Base-by-base conservation (phyloP, 2,329 filamentous ascomycete species). In the Bipolaris bicolor region DNA sequence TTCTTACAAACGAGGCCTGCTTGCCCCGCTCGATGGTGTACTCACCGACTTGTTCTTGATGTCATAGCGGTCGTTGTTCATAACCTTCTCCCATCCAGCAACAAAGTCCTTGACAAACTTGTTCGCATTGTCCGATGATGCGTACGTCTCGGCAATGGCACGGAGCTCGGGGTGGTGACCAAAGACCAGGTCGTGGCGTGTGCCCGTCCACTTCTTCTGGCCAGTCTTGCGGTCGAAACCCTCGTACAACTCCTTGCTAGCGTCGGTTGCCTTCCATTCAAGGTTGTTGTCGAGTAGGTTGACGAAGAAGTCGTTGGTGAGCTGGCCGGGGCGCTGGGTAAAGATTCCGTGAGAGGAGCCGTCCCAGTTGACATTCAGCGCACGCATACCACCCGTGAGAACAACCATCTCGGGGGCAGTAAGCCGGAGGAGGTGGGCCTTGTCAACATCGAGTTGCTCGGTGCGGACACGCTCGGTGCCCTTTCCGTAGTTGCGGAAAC, bases 251-350 rank as follows among this genome's bases (percentile, higher is more conserved):
- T 91, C 88, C 48, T 77, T 63, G 49, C 60, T 77, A n/a, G 67
- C 64, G 55, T 79, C 78, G 37, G 78, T 78, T 0, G 83, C 68
- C 78, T 86, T 86, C 90, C 90, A 92, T 20, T 77, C 80, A 6
- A 84, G 90, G 75, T 77, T 79, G 68, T 83, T 84, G 69, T 91
- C 89, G 22, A 93, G 84, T 1, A 93, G 81, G 79, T 92, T 92
- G 76, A 90, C 84, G 71, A 93, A 93, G 83, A 91, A 93, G 79
- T 92, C 90, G 77, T 90, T 92, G 70, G 86, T 90, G 67, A 93
- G 81, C 65, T 85, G 77, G 40, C 90, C 90, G 1, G 88, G 87
- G 7, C 80, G 81, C 65, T 82, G 81, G 55, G 90, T 93, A 70
- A 92, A 82, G 56, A 92, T 83, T 57, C 90, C 90, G 56, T 85